These are phyloP conservation scores for Phytophthora capsici DNA, from an alignment of 352 stramenopile genomes.

Conservation along the genomic window DNA sequence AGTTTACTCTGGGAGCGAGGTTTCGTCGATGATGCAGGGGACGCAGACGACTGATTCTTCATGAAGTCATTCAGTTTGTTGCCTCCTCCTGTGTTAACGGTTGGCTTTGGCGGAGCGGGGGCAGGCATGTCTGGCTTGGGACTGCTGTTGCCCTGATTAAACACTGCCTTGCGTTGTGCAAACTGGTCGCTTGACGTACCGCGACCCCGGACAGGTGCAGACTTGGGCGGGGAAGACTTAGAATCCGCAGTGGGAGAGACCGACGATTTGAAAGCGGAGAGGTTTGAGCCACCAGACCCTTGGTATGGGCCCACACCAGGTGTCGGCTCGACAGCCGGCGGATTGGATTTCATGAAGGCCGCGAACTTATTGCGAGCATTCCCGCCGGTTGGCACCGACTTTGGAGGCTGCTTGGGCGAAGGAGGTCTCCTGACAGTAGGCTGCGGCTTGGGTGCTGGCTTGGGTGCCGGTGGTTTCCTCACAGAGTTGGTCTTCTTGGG, in stretches of 20 bases:
- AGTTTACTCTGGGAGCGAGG: constrained; percentile 78
- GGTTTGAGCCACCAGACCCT: constrained; percentile 26
- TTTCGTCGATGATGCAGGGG: constrained; percentile 40
- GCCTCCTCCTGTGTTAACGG: constrained; percentile 27
- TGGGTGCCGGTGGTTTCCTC: constrained; percentile 44
- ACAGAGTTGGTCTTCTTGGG: constrained; percentile 51
- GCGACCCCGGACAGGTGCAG: constrained; percentile 35
- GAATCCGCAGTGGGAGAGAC: constrained; percentile 32
- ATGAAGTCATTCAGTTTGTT: constrained; percentile 87
- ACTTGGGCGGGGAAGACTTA: constrained; percentile 34
- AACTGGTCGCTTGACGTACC: constrained; percentile 55
- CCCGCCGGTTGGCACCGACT: constrained; percentile 17
- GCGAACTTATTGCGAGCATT: constrained; percentile 81
- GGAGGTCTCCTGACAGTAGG: constrained; percentile 28
- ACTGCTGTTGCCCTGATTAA: constrained; percentile 46
- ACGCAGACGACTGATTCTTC: constrained; percentile 61
- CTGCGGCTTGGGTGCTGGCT: constrained; percentile 20
- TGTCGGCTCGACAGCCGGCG: constrained; percentile 46
- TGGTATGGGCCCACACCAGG: constrained; percentile 15
- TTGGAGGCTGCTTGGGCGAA: constrained; percentile 36
- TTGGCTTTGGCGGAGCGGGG: constrained; percentile 26
- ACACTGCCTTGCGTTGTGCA: constrained; percentile 66
- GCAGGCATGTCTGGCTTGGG: constrained; percentile 16
- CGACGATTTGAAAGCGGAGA: constrained; percentile 36
- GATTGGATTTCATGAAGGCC: constrained; percentile 82